Base-by-base conservation (phyloP, 202 grass and related monocot species). In the Hordeum pubiflorum region DNA sequence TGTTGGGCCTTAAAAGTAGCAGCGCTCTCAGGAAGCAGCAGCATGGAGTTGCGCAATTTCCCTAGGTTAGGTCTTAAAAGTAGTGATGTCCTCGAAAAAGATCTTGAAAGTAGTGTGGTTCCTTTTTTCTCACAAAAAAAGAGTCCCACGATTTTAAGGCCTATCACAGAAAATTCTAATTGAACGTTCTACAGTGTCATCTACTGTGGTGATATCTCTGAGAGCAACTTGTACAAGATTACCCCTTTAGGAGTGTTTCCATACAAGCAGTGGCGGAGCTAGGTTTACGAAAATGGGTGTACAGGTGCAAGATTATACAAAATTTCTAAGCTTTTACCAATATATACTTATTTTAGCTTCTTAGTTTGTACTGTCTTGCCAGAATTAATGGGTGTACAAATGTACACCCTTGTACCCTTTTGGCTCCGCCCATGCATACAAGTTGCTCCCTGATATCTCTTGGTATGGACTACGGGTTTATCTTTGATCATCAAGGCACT, bases 121-220 rank as follows among this genome's bases (percentile, higher is more conserved):
- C n/a, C 24, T 24, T 69, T 69, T 69, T 18, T 20, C 37, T 41
- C 37, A 41, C 50, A 54, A 54, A 3, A 43, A 69, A 69, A 41
- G 6, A 32, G 27, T 27, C 27, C 46, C 58, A 66, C 3, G 7
- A 27, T 18, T 72, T 63, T 62, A 41, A 79, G 31, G 65, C 1
- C 21, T 55, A 77, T 63, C 15, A 76, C 7, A 81, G 38, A 67
- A 69, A 77, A 82, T 20, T 18, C 32, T 82, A 62, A 38, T 44
- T 63, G 46, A 40, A 58, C 58, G 7, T 63, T 78, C 24, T 73
- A 82, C 72, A 54, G 62, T 61, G 22, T 59, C 22, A 24, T 17
- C 22, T 59, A 59, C 15, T 60, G 23, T 27, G 13, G 58, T 60
- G 52, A 60, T 60, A 60, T 29, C 58, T 60, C 58, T 60, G 58